A percentile compares a stretch with the other conserved stretches of the same genome.
Evolutionary conservation across 495 filamentous ascomycete species (phyloP).

Genomic region (Lophiotrema nucula): DNA sequence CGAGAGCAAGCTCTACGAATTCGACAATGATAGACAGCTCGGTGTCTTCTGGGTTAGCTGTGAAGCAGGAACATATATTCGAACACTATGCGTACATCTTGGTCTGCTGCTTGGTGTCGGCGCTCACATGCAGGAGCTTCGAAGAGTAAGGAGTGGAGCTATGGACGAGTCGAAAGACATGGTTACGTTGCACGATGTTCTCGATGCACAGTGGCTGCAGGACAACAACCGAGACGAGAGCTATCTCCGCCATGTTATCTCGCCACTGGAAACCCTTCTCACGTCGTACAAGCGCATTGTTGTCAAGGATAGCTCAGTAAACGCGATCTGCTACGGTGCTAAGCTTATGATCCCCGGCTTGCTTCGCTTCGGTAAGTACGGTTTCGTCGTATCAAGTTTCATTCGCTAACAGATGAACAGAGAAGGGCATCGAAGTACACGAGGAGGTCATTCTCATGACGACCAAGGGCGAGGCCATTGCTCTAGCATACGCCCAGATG

Average conservation of each 20-base stretch:
- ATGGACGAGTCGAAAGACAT: constrained; percentile 86
- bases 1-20: constrained; percentile 91
- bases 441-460: constrained; percentile 97
- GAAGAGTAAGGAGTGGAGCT: constrained; percentile 88
- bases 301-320: constrained; percentile 94
- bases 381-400: not conserved
- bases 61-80: constrained; percentile 97
- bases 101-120: constrained; percentile 90
- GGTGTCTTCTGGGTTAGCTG: constrained; percentile 99
- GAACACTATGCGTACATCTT: constrained; percentile 94
- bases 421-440: constrained; percentile 79
- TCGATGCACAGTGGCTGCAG: constrained; percentile 90
- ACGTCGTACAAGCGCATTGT: constrained; percentile 92
- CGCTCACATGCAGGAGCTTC: constrained; percentile 97
- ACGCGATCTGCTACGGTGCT: constrained; percentile 95
- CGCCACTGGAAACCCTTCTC: constrained; percentile 86
- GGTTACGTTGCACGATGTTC: constrained; percentile 92
- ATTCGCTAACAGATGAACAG: constrained; percentile 44
- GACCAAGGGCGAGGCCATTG: constrained; percentile 97
- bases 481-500: constrained; percentile 93
- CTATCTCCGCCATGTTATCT: constrained; percentile 82
- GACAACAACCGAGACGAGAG: constrained; percentile 90
- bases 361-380: constrained; percentile 71
- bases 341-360: constrained; percentile 97
- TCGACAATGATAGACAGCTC: constrained; percentile 96